A percentile compares a stretch with the other conserved stretches of the same genome.
These are phyloP conservation scores for Xylaria arbuscula DNA, from an alignment of 2,329 filamentous ascomycete species.

Conservation along the genomic window DNA sequence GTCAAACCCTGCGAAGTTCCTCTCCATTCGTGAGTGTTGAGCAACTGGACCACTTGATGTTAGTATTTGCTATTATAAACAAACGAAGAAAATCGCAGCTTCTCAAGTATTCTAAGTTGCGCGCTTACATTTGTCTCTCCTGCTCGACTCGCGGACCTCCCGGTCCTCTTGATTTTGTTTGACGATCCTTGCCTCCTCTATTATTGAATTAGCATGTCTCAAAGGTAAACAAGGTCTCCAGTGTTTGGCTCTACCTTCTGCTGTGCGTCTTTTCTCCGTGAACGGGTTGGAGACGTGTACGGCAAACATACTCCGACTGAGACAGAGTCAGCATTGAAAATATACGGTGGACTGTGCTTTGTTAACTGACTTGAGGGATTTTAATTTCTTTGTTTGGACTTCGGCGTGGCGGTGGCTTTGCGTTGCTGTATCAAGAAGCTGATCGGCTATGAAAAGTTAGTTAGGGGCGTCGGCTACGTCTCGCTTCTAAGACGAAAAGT, in stretches of 20 bases:
- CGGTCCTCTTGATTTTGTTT: slow-evolving; percentile 68
- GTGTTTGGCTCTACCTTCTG: slow-evolving; percentile 52
- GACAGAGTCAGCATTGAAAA: slow-evolving; percentile 63
- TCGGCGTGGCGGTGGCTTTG: slow-evolving; percentile 79
- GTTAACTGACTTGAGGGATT: slow-evolving; percentile 29
- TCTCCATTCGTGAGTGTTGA: slow-evolving; percentile 65
- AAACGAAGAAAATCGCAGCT: neutral
- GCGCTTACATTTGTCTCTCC: slow-evolving; percentile 61
- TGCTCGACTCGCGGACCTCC: slow-evolving; percentile 72
- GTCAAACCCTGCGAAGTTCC: slow-evolving; percentile 58
- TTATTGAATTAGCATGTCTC: slow-evolving; percentile 14
- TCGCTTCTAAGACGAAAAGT: neutral
- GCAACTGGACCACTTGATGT: slow-evolving; percentile 31
- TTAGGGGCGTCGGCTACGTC: neutral
- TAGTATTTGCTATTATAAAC: slow-evolving; percentile 2
- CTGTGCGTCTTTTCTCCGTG: slow-evolving; percentile 73
- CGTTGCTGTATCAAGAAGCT: slow-evolving; percentile 82
- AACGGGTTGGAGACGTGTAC: slow-evolving; percentile 83
- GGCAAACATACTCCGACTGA: slow-evolving; percentile 90
- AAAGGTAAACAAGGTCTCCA: neutral
- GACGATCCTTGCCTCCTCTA: slow-evolving; percentile 50
- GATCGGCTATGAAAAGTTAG: slow-evolving; percentile 62
- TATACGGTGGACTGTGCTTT: no score
- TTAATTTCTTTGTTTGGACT: slow-evolving; percentile 84
- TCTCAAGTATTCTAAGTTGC: neutral